Percentiles rank a stretch among this genome's conserved stretches.
phyloP scores from a whole-genome alignment of 2,329 filamentous ascomycete genomes.

The Grosmannia clavigera region DNA sequence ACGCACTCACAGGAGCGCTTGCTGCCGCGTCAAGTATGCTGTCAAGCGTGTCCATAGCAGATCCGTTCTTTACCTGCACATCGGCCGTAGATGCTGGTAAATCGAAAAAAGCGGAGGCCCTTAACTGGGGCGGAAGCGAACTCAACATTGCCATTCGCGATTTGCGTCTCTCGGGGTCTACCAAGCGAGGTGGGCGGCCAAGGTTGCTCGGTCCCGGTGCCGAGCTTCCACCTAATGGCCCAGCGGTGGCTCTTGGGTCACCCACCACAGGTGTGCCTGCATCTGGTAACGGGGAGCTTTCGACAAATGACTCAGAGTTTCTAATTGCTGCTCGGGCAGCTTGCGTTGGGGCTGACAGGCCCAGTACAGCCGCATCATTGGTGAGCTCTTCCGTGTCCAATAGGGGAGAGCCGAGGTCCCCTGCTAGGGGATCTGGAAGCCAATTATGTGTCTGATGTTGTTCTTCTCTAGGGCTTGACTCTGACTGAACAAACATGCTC shows the following conservation, averaged over 20 bases:
- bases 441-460: slow-evolving; percentile 26
- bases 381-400: background rate
- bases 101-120: slow-evolving; percentile 89
- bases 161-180: slow-evolving; percentile 24
- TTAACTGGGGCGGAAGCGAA: slow-evolving; percentile 65
- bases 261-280: background rate
- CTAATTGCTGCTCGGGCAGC: background rate
- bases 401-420: slow-evolving; percentile 15
- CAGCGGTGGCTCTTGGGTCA: background rate
- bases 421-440: slow-evolving; percentile 34
- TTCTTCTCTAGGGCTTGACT: background rate
- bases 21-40: slow-evolving; percentile 86
- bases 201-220: slow-evolving; percentile 9
- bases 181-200: slow-evolving; percentile 17
- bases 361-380: background rate
- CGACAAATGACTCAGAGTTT: background rate
- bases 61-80: slow-evolving; percentile 58
- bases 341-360: background rate
- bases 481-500: slow-evolving; percentile 39
- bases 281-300: background rate
- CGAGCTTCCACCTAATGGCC: slow-evolving; percentile 1
- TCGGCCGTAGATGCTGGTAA: slow-evolving; percentile 37
- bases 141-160: slow-evolving; percentile 25
- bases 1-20: slow-evolving; percentile 75
- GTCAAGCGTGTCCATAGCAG: slow-evolving; percentile 79